These are phyloP conservation scores for Acanthamoeba pearcei DNA, from an alignment of 208 protist genomes.

Conservation along the genomic window DNA sequence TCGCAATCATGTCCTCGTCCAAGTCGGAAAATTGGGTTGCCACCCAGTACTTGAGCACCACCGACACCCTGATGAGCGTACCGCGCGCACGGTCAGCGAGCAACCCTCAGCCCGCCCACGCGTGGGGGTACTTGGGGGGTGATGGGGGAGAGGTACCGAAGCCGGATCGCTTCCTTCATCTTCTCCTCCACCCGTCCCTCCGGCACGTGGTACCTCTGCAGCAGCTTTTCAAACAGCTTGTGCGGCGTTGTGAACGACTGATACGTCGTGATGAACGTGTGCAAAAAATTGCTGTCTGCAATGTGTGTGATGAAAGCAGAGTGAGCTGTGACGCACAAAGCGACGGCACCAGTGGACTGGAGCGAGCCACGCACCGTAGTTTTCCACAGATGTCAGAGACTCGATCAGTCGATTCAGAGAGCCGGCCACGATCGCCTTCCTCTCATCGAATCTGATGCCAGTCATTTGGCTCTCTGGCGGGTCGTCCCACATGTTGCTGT, in stretches of 20 bases:
- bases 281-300: conserved; percentile 81
- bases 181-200: conserved; percentile 60
- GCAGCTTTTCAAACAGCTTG: conserved; percentile 75
- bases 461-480: not conserved
- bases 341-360: too few relatives aligned
- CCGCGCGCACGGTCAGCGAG: conserved; percentile 13
- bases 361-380: conserved; percentile 59
- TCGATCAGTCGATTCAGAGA: conserved; percentile 80
- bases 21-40: conserved; percentile 83
- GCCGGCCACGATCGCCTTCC: not conserved
- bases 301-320: not conserved
- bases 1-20: conserved; percentile 79
- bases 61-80: conserved; percentile 73
- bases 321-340: not conserved
- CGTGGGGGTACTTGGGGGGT: not conserved
- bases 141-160: conserved; percentile 62
- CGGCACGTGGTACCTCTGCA: conserved; percentile 76
- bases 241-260: conserved; percentile 77
- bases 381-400: conserved; percentile 75
- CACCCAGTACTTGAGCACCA: conserved; percentile 86
- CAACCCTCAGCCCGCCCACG: not conserved
- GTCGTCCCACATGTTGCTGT: conserved; percentile 75
- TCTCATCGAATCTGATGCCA: conserved; percentile 8
- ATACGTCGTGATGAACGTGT: conserved; percentile 80
- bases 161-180: conserved; percentile 61